Evolutionary conservation across 2,329 filamentous ascomycete species (phyloP), one percentile per base, ranked within the genome.

Genomic region (Arthrobotrys conoides): DNA sequence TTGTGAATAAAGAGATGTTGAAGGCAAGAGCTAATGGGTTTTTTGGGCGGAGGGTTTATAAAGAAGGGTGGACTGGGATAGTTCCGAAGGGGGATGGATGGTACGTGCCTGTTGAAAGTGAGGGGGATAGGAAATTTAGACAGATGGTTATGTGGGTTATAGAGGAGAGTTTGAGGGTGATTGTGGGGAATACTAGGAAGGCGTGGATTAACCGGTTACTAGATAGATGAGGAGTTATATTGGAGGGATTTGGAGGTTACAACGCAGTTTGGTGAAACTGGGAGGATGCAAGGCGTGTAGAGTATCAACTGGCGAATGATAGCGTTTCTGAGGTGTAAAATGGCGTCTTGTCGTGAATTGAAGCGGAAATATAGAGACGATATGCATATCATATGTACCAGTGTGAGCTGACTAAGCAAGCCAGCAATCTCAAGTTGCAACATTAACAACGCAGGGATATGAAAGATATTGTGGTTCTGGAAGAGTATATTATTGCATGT

Each of bases 101-200:
- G 71, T 9, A 30, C 8, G 8, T 70, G 1, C 71, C 65, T 4
- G 0, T 8, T 38, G 33, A 12, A 1, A 41, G 22, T 5, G 49
- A 59, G 3, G 41, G 14, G 22, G 30, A 36, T 16, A 12, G 55
- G 18, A 10, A 30, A 1, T 14, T 55, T 18, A 49, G 53, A n/a
- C 55, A 24, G 20, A 24, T 44, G n/a, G 20, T 66, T 51, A 30
- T 49, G 10, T 48, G 6, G 22, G 22, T 4, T 2, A 24, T 76
- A 9, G 65, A 59, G 57, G 65, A 51, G 3, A 27, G 46, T 18
- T 48, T 76, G 3, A 10, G 5, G 63, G n/a, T 5, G 22, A 24
- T 75, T 64, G 64, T 75, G 22, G n/a, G 22, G 24, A 41, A 20
- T 27, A 27, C 63, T 44, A 68, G 71, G 53, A n/a, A 41, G 12